Evolutionary conservation across 2,329 filamentous ascomycete genomes (phyloP), one percentile per base, ranked within the genome.

Genomic region (Calcarisporium arbuscula): DNA sequence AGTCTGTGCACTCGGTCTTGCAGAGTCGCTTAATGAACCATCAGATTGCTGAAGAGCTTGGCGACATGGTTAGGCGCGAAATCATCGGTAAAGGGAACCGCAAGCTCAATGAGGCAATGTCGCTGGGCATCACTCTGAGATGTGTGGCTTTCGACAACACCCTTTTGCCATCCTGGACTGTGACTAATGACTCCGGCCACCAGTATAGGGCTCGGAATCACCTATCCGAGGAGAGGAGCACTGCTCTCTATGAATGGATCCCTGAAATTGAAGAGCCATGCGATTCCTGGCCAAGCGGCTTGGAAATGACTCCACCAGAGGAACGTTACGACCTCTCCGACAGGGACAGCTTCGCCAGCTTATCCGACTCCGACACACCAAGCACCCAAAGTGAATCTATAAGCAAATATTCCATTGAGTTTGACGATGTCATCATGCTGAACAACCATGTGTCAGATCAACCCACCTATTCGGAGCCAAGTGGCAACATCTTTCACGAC

Each of bases 111-210:
- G 40, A 53, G 14, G 57, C 57, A 3, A 35, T 35, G 4, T 18
- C 18, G 8, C 34, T 49, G 2, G 50, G 50, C 1, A 3, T 58
- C 17, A 6, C 19, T 0, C 22, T 56, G 2, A 15, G 34, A 1
- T 33, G 51, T 4, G 22, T 61, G 3, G 25, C 14, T 8, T 46
- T 61, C 14, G 50, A 54, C 6, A 16, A 40, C 5, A 41, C 41
- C 10, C 33, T 61, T 15, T 36, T 61, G 22, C 55, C 56, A 4
- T 44, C 45, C 4, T 60, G 55, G 57, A 26, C 29, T 4, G 38
- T 23, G 7, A 8, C 11, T 9, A 14, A 15, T 4, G 21, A 6
- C 10, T n/a, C n/a, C n/a, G n/a, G n/a, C n/a, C n/a, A n/a, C n/a
- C n/a, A n/a, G n/a, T 2, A 4, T 15, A 9, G 20, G 9, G 19